Base-by-base conservation (phyloP, 805 yeast species). In the Candida silvatica region DNA sequence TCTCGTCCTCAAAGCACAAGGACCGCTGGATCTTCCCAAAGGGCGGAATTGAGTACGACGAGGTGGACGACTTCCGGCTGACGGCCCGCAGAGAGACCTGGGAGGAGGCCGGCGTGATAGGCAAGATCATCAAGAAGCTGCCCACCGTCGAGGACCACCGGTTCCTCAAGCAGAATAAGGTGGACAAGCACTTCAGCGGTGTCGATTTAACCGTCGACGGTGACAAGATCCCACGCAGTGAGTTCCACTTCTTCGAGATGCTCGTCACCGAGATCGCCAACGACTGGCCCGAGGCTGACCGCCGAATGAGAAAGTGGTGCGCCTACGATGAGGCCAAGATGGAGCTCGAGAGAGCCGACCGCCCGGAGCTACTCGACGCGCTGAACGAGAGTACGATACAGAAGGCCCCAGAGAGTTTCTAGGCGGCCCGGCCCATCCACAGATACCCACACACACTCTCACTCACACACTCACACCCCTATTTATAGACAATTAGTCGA, bases 81-180 rank as follows among this genome's bases (percentile, higher is more conserved):
- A 61, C 83, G 4, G 97, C 97, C 0, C 62, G 69, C 14, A 66
- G 98, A 39, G 98, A 92, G 53, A 84, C 95, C 0, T 92, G 98
- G 98, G 98, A 92, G 56, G 98, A 92, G 59, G 92, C 95, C 0
- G 98, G 98, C 0, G 83, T 83, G 17, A 71, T 69, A 24, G 95
- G 97, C 6, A 60, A 54, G 14, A 66, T 87, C 4, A 48, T 64
- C 4, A 46, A 51, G 27, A 65, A 66, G 39, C 59, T 90, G 28
- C 94, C 90, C 0, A 63, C 71, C 1, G 78, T 83, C 18, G 71
- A 69, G 31, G 96, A 88, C 35, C 54, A 50, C 22, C 36, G 63
- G 15, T 56, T 51, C 36, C 37, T 44, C 32, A 49, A 51, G 33
- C 37, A 26, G 3, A 42, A 46, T 20, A 36, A 37, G 6, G 46